Conservation (phyloP, 768 basidiomycete genomes). For the Rhizopogon rudus region DNA sequence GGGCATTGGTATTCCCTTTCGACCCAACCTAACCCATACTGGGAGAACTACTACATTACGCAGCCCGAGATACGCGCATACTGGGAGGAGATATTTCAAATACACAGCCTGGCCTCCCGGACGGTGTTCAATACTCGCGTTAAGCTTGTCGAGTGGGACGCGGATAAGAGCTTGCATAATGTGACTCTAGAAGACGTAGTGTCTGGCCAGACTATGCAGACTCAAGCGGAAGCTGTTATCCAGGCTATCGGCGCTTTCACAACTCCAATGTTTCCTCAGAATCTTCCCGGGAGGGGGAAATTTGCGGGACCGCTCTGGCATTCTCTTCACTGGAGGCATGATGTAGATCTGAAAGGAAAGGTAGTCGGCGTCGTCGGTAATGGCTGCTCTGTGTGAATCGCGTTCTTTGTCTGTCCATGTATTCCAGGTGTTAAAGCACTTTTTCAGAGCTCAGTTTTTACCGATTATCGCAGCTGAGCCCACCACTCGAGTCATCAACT, state of each 20-base stretch:
- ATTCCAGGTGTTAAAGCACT: constrained; percentile 6
- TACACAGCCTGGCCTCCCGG: constrained; percentile 34
- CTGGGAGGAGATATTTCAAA: constrained; percentile 43
- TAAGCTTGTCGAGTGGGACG: constrained; percentile 40
- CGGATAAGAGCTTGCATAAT: constrained; percentile 35
- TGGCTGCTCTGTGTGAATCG: constrained; percentile 51
- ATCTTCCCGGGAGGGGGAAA: constrained; percentile 35
- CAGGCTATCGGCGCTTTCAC: constrained; percentile 50
- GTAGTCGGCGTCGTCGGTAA: constrained; percentile 59
- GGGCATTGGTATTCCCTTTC: constrained; percentile 54
- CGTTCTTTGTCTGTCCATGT: constrained; percentile 7
- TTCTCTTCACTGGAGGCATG: constrained; percentile 52
- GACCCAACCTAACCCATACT: constrained; percentile 47
- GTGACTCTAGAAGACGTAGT: constrained; percentile 32
- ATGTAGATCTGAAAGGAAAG: constrained; percentile 46
- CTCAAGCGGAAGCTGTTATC: constrained; percentile 42
- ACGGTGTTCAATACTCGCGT: constrained; percentile 41
- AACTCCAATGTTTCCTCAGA: constrained; percentile 39
- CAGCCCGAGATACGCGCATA: constrained; percentile 51
- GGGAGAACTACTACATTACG: constrained; percentile 39
- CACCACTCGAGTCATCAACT: constrained; percentile 48
- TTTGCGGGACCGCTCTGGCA: constrained; percentile 53
- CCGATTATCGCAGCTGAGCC: constrained; percentile 47
- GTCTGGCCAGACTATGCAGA: constrained; percentile 30
- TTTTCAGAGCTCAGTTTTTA: constrained; percentile 52